Conservation (phyloP, 139 green algal genomes). For the Chlamydomonas incerta region DNA sequence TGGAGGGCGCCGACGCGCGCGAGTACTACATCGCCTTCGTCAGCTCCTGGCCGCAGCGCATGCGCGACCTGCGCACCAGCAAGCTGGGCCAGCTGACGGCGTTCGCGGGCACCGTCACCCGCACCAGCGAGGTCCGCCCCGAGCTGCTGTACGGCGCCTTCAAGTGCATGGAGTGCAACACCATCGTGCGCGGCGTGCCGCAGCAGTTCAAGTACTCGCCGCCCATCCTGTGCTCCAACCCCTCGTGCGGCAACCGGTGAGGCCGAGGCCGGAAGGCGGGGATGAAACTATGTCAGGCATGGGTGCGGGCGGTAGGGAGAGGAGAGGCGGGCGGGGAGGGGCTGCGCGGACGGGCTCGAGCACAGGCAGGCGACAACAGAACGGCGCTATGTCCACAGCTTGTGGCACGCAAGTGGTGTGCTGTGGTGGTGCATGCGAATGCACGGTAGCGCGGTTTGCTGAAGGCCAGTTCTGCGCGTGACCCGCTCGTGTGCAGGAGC, state of each 20-base stretch:
- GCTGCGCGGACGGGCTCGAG: no score
- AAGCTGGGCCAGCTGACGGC: constrained; percentile 71
- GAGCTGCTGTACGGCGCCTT: constrained; percentile 96
- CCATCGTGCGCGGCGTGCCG: constrained; percentile 80
- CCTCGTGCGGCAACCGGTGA: constrained; percentile 91
- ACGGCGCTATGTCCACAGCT: no score
- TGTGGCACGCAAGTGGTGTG: no score
- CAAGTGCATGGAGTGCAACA: constrained; percentile 88
- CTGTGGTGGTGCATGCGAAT: no score
- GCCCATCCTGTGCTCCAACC: constrained; percentile 91
- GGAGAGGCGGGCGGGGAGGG: no score
- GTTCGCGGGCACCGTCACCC: constrained; percentile 92
- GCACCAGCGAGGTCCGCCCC: constrained; percentile 93
- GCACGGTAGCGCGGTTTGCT: no score
- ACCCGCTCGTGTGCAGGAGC: constrained; percentile 60
- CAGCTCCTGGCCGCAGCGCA: constrained; percentile 9
- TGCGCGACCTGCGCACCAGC: constrained; percentile 59
- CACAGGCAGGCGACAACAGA: no score
- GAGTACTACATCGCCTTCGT: constrained; percentile 49
- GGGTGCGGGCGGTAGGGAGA: no score
- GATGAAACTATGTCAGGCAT: not conserved
- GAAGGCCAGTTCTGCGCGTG: no score
- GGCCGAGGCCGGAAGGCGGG: not conserved
- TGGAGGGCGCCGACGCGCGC: constrained; percentile 59
- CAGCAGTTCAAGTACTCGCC: constrained; percentile 98